These are phyloP conservation scores for Skeletonema marinoi DNA, from an alignment of 108 stramenopile genomes.

Conservation along the genomic window DNA sequence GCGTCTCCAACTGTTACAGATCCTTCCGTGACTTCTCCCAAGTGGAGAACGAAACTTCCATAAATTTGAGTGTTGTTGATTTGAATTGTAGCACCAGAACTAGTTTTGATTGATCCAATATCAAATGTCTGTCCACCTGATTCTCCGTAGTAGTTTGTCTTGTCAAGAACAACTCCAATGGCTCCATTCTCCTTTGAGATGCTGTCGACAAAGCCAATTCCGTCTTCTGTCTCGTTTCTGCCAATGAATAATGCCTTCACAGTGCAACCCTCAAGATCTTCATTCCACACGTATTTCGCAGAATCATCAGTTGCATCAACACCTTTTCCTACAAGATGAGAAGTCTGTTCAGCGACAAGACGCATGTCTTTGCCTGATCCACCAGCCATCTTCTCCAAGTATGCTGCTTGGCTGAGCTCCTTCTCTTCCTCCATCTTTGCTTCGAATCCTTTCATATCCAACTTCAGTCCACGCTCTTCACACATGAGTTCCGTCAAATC, in stretches of 20 bases:
- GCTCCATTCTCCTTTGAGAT: conserved; percentile 70
- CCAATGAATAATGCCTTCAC: conserved; percentile 92
- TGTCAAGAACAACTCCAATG: conserved; percentile 93
- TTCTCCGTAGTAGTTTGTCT: conserved; percentile 96
- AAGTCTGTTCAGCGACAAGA: conserved; percentile 97
- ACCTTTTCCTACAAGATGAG: conserved; percentile 75
- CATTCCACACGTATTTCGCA: conserved; percentile 92
- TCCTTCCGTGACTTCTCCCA: conserved; percentile 75
- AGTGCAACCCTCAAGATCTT: conserved; percentile 70
- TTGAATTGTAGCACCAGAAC: conserved; percentile 51
- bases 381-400: conserved; percentile 82
- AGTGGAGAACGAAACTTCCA: conserved; percentile 93
- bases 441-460: conserved; percentile 93
- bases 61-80: conserved; percentile 90
- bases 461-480: conserved; percentile 92
- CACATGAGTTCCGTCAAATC: conserved; percentile 99
- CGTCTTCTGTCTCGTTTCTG: conserved; percentile 86
- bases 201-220: conserved; percentile 85
- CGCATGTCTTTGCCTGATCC: conserved; percentile 93
- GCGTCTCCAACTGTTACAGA: conserved; percentile 81
- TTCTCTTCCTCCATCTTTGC: conserved; percentile 91
- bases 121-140: conserved; percentile 97
- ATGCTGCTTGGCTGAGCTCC: conserved; percentile 71
- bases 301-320: conserved; percentile 82
- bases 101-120: conserved; percentile 76